Conservation (phyloP, 2,329 filamentous ascomycete species). For the Sarocladium brachiariae region DNA sequence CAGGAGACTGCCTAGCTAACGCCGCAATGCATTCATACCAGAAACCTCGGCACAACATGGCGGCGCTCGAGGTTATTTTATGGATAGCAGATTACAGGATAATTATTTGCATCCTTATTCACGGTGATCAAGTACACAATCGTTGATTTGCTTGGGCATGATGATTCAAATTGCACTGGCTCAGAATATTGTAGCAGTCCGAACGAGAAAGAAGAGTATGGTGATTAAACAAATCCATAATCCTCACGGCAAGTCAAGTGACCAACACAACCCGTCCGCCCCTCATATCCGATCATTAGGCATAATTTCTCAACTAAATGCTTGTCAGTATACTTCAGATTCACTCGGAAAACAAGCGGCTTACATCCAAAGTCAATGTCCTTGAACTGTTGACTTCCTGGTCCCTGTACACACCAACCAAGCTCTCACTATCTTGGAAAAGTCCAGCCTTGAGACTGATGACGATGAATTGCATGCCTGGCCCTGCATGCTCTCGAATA, state of each 20-base stretch:
- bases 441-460: slow-evolving; percentile 93
- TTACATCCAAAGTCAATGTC: slow-evolving; percentile 90
- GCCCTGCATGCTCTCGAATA: slow-evolving; percentile 85
- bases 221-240: too few relatives aligned
- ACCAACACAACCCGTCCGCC: not conserved
- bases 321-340: not conserved
- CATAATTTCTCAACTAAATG: slow-evolving; percentile 27
- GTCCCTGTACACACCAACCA: slow-evolving; percentile 93
- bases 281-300: slow-evolving; percentile 15
- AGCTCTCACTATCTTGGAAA: slow-evolving; percentile 92
- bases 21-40: too few relatives aligned
- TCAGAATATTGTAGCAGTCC: too few relatives aligned
- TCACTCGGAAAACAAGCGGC: slow-evolving; percentile 27
- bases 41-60: too few relatives aligned
- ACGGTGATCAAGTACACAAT: too few relatives aligned
- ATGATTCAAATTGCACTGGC: too few relatives aligned
- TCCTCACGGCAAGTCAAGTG: not conserved
- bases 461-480: slow-evolving; percentile 98
- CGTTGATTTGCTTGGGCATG: too few relatives aligned
- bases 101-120: too few relatives aligned
- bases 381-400: slow-evolving; percentile 89
- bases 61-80: too few relatives aligned
- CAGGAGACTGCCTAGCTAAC: too few relatives aligned
- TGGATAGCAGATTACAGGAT: too few relatives aligned
- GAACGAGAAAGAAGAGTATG: too few relatives aligned